Base-by-base conservation (phyloP, 2,329 filamentous ascomycete genomes). In the Diaporthe citrichinensis region DNA sequence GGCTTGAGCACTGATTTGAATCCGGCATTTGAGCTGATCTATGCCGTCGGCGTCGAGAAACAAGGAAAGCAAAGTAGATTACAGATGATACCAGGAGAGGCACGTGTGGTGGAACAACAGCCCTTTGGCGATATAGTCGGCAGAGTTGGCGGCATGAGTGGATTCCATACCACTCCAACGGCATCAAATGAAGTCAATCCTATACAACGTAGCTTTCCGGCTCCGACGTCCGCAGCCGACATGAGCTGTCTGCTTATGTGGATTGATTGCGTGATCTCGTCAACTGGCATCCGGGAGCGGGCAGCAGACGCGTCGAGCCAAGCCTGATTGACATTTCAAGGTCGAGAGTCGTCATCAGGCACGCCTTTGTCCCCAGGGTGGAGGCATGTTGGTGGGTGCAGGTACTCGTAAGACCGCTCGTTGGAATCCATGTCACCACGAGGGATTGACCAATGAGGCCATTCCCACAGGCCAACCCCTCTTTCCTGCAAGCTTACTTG, bases 31-130 rank as follows among this genome's bases (percentile, higher is more conserved):
- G 68, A 25, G 31, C 36, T 61, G 51, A 41, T 69, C 49, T 72
- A 67, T 74, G 72, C 44, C 51, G 44, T 17, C 10, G 75, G 75
- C 75, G 75, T 76, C 71, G 65, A 76, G 72, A 76, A 46, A 53
- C 67, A 49, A 51, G 36, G 55, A 28, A 46, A 61, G 74, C 25
- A 23, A 69, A 39, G 46, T 69, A 71, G 51, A 71, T 53, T 71
- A 31, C 44, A 58, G 57, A 44, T 76, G 74, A 76, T 74, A 76
- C 72, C 75, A 76, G 73, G 61, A 62, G 71, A 73, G 71, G 74
- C 53, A 55, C n/a, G 51, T 39, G 46, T 58, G 44, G 34, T 36
- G 57, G 36, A 41, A 25, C 46, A 55, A 34, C 15, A 69, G 20
- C 6, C 36, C 25, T 71, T 23, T 44, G 55, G 44, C 71, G 31